phyloP scores from a whole-genome alignment of 129 eudicot genomes.

The Lactuca sativa region DNA sequence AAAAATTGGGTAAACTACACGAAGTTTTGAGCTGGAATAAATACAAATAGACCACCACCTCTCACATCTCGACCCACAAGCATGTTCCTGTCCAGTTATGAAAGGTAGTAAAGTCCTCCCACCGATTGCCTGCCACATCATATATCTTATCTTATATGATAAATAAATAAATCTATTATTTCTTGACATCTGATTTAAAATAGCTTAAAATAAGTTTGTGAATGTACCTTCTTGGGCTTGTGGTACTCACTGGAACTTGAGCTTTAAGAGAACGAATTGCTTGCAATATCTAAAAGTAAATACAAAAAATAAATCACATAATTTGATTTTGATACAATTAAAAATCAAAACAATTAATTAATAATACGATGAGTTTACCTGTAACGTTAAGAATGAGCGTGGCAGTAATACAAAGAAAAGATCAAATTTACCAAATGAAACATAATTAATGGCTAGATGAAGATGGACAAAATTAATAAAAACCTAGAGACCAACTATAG shows the following conservation, averaged over 20 bases:
- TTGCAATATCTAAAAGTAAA: constrained; percentile 62
- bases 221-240: constrained; percentile 54
- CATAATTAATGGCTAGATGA: too few relatives aligned
- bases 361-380: constrained; percentile 43
- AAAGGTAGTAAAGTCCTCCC: too few relatives aligned
- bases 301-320: constrained; percentile 1
- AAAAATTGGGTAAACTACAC: too few relatives aligned
- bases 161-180: too few relatives aligned
- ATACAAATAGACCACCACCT: too few relatives aligned
- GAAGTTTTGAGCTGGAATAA: too few relatives aligned
- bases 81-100: too few relatives aligned
- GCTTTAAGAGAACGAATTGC: constrained; percentile 73
- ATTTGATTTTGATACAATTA: not conserved
- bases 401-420: constrained; percentile 88
- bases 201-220: not conserved
- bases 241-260: constrained; percentile 62
- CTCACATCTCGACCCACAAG: too few relatives aligned
- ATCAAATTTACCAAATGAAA: too few relatives aligned
- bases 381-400: constrained; percentile 67
- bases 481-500: too few relatives aligned
- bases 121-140: constrained; percentile 52
- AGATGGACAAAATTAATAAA: too few relatives aligned
- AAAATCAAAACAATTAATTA: not conserved
- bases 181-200: not conserved
- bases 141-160: too few relatives aligned